These are phyloP conservation scores for Apostasia shenzhenica DNA, from an alignment of 106 monocot genomes.

Conservation along the genomic window DNA sequence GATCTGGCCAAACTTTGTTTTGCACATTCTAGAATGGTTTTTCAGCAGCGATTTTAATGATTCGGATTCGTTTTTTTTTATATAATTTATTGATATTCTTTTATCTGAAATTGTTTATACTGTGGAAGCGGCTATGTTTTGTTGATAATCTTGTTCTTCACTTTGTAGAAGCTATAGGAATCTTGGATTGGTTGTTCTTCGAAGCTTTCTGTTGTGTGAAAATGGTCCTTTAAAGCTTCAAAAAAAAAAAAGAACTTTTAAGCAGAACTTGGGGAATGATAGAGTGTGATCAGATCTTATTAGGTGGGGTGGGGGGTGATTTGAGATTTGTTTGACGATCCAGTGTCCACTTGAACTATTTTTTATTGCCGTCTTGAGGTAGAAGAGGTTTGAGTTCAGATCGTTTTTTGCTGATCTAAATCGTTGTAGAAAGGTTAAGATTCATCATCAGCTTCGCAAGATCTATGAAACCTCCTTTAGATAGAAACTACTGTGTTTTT, in stretches of 20 bases:
- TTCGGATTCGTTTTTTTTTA: not conserved
- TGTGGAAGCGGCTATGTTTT: not conserved
- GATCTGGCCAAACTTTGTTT: not conserved
- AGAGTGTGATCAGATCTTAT: not conserved
- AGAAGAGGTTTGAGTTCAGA: not conserved
- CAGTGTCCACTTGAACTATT: not conserved
- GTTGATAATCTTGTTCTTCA: too few species aligned
- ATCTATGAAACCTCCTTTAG: too few species aligned
- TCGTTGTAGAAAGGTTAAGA: too few species aligned
- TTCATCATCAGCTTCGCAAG: too few species aligned
- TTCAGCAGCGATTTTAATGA: not conserved
- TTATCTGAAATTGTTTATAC: not conserved
- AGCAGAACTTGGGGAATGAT: not conserved
- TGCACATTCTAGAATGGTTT: not conserved
- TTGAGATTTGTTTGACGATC: not conserved
- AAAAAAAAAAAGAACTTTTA: too few species aligned
- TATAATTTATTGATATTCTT: not conserved
- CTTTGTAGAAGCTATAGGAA: not conserved
- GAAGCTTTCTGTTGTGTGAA: not conserved
- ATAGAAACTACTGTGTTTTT: too few species aligned
- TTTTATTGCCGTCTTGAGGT: not conserved
- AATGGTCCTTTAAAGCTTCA: not conserved
- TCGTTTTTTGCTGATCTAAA: not conserved
- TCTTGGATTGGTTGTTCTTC: not conserved
- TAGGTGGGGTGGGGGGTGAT: not conserved